Percentiles rank a stretch among this genome's conserved stretches.
These are phyloP conservation scores for Mariannaea elegans DNA, from an alignment of 2,329 filamentous ascomycete species.

Conservation along the genomic window DNA sequence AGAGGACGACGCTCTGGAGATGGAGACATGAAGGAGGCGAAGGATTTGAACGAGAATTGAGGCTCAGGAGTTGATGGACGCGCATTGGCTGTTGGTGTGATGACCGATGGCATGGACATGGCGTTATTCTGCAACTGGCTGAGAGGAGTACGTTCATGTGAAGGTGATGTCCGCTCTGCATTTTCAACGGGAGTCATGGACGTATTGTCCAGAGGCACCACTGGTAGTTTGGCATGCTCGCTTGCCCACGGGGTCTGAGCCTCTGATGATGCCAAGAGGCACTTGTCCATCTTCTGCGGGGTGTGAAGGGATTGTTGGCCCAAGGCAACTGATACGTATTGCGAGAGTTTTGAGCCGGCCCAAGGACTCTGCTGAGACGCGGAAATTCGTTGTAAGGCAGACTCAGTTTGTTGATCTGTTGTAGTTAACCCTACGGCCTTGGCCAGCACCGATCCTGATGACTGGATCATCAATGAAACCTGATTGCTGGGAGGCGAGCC, in stretches of 20 bases:
- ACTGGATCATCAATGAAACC: neutral
- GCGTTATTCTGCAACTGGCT: conserved; percentile 16
- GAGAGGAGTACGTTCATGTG: conserved; percentile 1
- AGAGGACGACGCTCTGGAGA: conserved; percentile 51
- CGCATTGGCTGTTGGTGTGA: neutral
- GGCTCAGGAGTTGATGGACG: conserved; percentile 55
- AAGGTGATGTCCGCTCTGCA: neutral
- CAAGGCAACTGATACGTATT: conserved; percentile 25
- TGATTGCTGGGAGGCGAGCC: neutral
- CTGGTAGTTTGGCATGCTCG: conserved; percentile 1
- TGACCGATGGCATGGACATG: neutral
- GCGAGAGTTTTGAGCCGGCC: conserved; percentile 31
- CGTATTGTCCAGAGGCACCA: neutral
- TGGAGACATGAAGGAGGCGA: conserved; percentile 61
- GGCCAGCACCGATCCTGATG: no score
- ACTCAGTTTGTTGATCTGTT: neutral
- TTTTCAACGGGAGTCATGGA: no score
- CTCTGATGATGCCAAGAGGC: conserved; percentile 4
- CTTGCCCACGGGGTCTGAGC: conserved; percentile 36
- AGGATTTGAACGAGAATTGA: conserved; percentile 59
- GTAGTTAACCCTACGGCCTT: neutral
- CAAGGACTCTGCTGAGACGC: conserved; percentile 41
- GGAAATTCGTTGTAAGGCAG: conserved; percentile 8
- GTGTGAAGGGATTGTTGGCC: neutral
- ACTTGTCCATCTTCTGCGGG: conserved; percentile 1